Evolutionary conservation across 176 grass and related monocot species (phyloP), one percentile per base, ranked within the genome.

Genomic region (Oryza nivara): DNA sequence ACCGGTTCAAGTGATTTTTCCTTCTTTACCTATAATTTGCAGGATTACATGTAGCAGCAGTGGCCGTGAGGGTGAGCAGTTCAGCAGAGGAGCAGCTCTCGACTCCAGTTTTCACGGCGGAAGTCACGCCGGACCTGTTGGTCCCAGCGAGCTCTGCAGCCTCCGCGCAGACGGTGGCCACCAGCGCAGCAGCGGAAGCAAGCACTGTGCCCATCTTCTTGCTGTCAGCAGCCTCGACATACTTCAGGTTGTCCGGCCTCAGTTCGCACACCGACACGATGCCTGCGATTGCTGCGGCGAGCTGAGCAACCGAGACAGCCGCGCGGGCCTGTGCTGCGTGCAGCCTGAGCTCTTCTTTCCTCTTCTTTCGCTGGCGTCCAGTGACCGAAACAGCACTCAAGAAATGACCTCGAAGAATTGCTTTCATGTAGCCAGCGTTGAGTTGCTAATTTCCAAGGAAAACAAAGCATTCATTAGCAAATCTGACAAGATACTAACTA

Each of bases 81-180:
- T 32, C 30, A 32, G 30, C 30, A 1, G 30, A 32, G 30, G 30
- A 32, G 30, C 30, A 32, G 30, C 30, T 32, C 30, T 32, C 30
- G 30, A 32, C 1, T 32, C 30, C 30, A 32, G 30, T 32, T 32
- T 32, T 32, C 30, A 32, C 30, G 2, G 30, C 30, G 2, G 30
- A 32, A 32, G 30, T 32, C 30, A 32, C 30, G 30, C 30, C 30
- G 30, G 30, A 32, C 65, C 48, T 79, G 70, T 85, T 85, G 23
- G 77, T 88, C 61, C 91, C 96, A 0, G 83, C 32, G 30, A 81
- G 67, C 80, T 98, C 89, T 7, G 95, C 92, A 14, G 92, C 92
- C 84, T 98, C 95, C 0, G 95, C 89, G 86, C 95, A 98, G n/a
- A 98, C 91, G 3, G 95, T 98, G 58, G 95, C 92, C n/a, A 98